These are phyloP conservation scores for Curvularia sp. DNA, from an alignment of 2,329 filamentous ascomycete genomes.

Conservation along the genomic window DNA sequence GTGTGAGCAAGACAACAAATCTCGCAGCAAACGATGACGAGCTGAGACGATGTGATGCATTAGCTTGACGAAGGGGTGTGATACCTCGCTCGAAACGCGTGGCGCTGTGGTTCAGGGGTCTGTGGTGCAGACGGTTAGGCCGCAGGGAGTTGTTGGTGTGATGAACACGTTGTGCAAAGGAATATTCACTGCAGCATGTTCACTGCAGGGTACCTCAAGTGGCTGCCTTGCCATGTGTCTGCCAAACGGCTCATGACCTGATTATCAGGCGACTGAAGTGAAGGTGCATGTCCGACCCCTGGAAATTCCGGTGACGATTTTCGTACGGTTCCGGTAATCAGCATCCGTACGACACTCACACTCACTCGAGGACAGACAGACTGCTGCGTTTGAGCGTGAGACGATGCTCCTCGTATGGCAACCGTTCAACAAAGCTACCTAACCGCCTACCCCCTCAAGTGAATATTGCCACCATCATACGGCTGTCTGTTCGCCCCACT, in stretches of 20 bases:
- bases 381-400: background rate
- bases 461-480: conserved; percentile 3
- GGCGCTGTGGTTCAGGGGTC: conserved; percentile 1
- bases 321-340: background rate
- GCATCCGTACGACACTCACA: no score
- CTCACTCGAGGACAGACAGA: background rate
- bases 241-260: background rate
- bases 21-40: background rate
- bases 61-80: background rate
- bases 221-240: background rate
- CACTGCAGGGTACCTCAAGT: background rate
- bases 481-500: background rate
- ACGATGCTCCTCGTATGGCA: background rate
- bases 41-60: conserved; percentile 4
- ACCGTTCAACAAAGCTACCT: conserved; percentile 1
- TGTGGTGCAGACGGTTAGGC: background rate
- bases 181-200: background rate
- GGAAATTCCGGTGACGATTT: background rate
- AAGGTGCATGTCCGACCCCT: background rate
- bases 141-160: background rate
- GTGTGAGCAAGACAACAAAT: background rate
- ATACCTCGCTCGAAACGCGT: background rate
- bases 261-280: background rate
- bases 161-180: conserved; percentile 6
- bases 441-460: background rate